These are phyloP conservation scores for Arachis monticola DNA, from an alignment of 331 rosid species.

Conservation along the genomic window DNA sequence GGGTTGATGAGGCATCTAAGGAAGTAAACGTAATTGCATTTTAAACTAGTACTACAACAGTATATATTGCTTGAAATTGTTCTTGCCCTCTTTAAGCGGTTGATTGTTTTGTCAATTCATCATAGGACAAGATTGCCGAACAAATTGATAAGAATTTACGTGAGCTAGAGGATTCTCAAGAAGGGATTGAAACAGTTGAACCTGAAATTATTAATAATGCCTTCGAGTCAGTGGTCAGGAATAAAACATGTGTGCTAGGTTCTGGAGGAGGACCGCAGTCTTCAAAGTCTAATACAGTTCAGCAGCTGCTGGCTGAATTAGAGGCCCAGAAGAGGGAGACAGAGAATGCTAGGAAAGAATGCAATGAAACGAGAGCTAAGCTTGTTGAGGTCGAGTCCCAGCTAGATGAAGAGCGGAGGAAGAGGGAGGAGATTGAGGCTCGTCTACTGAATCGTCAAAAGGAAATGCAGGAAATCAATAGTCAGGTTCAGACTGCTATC, in stretches of 20 bases:
- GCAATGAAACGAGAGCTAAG: conserved; percentile 40
- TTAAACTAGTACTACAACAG: conserved; percentile 1
- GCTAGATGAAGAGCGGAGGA: conserved; percentile 41
- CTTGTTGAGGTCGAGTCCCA: conserved; percentile 45
- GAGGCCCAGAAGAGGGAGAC: conserved; percentile 45
- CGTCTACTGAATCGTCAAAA: conserved; percentile 40
- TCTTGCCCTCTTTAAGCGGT: conserved; percentile 15
- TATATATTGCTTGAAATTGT: conserved; percentile 24
- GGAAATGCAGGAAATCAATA: conserved; percentile 44
- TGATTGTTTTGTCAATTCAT: not conserved
- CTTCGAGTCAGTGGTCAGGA: conserved; percentile 44
- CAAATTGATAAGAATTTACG: conserved; percentile 29
- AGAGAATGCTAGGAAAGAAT: conserved; percentile 41
- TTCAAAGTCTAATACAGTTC: conserved; percentile 1
- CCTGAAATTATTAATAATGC: conserved; percentile 44
- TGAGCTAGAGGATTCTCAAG: conserved; percentile 29
- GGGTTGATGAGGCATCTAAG: conserved; percentile 50
- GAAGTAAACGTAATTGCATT: conserved; percentile 44
- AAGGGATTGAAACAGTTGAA: conserved; percentile 28
- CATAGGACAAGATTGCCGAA: conserved; percentile 45
- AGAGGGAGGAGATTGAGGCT: conserved; percentile 35
- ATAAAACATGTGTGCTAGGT: conserved; percentile 34
- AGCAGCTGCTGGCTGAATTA: conserved; percentile 40
- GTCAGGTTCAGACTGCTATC: conserved; percentile 50
- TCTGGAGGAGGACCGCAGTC: conserved; percentile 15